phyloP scores from a whole-genome alignment of 805 yeast species.

The Teunomyces gatunensis region DNA sequence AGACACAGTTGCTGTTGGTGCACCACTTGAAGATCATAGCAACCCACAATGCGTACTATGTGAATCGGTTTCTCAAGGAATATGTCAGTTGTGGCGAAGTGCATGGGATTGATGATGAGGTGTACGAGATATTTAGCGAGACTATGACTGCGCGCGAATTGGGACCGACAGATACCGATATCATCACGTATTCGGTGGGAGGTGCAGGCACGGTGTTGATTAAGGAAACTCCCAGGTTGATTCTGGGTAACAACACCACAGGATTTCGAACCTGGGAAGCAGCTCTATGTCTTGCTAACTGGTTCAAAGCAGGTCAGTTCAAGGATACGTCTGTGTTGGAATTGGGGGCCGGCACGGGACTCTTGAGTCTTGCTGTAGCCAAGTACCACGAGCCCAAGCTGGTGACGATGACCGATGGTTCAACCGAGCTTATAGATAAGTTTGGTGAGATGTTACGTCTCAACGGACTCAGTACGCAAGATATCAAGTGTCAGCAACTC shows the following conservation, averaged over 20 bases:
- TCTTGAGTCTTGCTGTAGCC: constrained; percentile 55
- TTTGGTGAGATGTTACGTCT: constrained; percentile 42
- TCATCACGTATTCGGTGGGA: constrained; percentile 31
- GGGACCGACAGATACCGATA: constrained; percentile 38
- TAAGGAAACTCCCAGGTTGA: constrained; percentile 59
- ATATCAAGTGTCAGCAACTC: constrained; percentile 30
- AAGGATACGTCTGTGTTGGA: constrained; percentile 48
- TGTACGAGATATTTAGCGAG: constrained; percentile 40
- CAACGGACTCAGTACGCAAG: constrained; percentile 30
- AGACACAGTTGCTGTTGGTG: not conserved
- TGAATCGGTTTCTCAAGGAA: constrained; percentile 42
- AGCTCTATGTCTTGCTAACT: constrained; percentile 62
- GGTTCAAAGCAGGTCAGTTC: constrained; percentile 24
- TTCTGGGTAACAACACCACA: constrained; percentile 78
- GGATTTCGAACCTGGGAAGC: constrained; percentile 96
- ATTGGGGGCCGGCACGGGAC: constrained; percentile 88
- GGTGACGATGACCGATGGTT: constrained; percentile 67
- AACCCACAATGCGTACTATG: constrained; percentile 49
- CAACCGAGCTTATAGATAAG: constrained; percentile 49
- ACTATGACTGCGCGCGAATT: constrained; percentile 32
- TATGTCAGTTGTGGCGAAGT: constrained; percentile 36
- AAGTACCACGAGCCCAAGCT: constrained; percentile 18
- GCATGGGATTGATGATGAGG: constrained; percentile 36
- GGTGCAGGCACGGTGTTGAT: constrained; percentile 31
- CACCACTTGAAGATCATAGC: constrained; percentile 15